phyloP scores from a whole-genome alignment of 75 land plant species.

The Ceratopteris richardii region DNA sequence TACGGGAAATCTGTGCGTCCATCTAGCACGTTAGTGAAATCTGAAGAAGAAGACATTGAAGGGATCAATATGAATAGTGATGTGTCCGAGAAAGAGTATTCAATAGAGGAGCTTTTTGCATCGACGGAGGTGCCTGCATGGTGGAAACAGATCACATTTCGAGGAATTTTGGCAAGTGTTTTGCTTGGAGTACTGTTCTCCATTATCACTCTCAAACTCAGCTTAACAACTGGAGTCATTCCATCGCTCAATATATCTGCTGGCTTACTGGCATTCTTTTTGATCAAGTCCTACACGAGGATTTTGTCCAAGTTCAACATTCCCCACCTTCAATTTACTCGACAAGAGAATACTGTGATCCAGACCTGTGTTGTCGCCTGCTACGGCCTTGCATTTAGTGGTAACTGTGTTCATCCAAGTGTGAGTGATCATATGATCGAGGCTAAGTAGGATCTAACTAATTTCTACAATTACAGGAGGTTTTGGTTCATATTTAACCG shows the following conservation, averaged over 20 bases:
- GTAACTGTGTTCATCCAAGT: slow-evolving; percentile 18
- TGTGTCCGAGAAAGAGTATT: too few species aligned
- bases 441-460: background rate
- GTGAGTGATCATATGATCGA: background rate
- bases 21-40: too few species aligned
- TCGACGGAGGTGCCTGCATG: slow-evolving; percentile 40
- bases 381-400: slow-evolving; percentile 76
- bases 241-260: slow-evolving; percentile 86
- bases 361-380: too few species aligned
- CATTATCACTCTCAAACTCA: slow-evolving; percentile 57
- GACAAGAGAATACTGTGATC: slow-evolving; percentile 92
- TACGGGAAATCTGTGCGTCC: too few species aligned
- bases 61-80: too few species aligned
- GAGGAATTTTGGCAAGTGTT: slow-evolving; percentile 42
- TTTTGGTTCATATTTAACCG: slow-evolving; percentile 42
- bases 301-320: slow-evolving; percentile 40
- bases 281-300: slow-evolving; percentile 50
- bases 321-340: slow-evolving; percentile 49
- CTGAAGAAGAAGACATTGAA: too few species aligned
- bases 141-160: slow-evolving; percentile 52
- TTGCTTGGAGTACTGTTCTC: slow-evolving; percentile 41
- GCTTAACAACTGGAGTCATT: slow-evolving; percentile 70
- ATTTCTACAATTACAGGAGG: slow-evolving; percentile 26
- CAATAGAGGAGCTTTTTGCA: slow-evolving; percentile 22
- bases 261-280: slow-evolving; percentile 67